Evolutionary conservation across 352 stramenopile species (phyloP).

Genomic region (Phytophthora brassicae): DNA sequence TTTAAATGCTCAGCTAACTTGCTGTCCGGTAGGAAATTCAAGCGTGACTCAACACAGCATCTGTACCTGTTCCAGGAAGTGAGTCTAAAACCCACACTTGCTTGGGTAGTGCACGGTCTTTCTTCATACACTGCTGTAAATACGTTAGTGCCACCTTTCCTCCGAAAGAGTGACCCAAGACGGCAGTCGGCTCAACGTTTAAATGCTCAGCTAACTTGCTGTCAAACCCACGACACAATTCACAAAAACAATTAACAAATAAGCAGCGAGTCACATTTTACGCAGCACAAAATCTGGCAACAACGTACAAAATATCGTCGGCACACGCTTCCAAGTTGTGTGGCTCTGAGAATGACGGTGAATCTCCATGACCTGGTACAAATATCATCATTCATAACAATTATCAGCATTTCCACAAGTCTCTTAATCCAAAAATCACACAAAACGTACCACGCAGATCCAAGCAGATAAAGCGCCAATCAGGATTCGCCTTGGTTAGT

Average conservation of each 20-base stretch:
- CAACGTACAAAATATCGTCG: slow-evolving; percentile 64
- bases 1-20: slow-evolving; percentile 51
- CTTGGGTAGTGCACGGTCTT: slow-evolving; percentile 40
- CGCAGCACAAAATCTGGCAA: not conserved
- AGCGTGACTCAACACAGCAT: not conserved
- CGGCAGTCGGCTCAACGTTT: slow-evolving; percentile 54
- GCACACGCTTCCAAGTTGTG: slow-evolving; percentile 69
- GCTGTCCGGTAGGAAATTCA: slow-evolving; percentile 28
- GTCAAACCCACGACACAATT: too few relatives aligned
- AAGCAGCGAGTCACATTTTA: not conserved
- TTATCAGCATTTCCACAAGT: not conserved
- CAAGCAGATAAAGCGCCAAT: slow-evolving; percentile 69
- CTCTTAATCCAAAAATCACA: not conserved
- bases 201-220: slow-evolving; percentile 57
- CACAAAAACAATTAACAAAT: too few relatives aligned
- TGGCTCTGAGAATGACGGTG: slow-evolving; percentile 58
- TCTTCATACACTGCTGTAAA: slow-evolving; percentile 50
- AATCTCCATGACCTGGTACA: slow-evolving; percentile 67
- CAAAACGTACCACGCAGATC: slow-evolving; percentile 60
- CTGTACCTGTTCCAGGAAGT: slow-evolving; percentile 61
- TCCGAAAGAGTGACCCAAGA: slow-evolving; percentile 79
- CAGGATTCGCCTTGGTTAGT: slow-evolving; percentile 57
- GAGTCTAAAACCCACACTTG: slow-evolving; percentile 79
- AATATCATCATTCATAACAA: not conserved
- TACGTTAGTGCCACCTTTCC: slow-evolving; percentile 80